phyloP scores from a whole-genome alignment of 2,329 filamentous ascomycete genomes.

The Triangularia setosa region DNA sequence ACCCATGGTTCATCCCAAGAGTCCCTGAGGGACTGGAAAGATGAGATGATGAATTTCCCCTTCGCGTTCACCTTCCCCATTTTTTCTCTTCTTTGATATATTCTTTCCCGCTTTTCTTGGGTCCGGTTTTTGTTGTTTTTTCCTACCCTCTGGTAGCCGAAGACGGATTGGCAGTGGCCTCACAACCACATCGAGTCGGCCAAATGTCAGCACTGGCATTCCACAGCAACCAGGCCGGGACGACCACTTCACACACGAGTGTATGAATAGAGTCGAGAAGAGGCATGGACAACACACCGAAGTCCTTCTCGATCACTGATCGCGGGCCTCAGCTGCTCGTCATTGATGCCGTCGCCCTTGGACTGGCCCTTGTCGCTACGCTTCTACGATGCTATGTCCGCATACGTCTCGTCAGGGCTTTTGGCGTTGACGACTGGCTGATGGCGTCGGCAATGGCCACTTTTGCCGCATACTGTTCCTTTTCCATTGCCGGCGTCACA shows the following conservation, averaged over 20 bases:
- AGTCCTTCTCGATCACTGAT: constrained; percentile 23
- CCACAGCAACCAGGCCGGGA: neutral
- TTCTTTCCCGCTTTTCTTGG: neutral
- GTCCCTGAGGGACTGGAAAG: neutral
- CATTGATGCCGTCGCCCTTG: constrained; percentile 30
- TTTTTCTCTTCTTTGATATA: neutral
- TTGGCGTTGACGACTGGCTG: constrained; percentile 38
- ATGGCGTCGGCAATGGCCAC: constrained; percentile 33
- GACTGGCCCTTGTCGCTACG: constrained; percentile 20
- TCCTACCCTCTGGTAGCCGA: neutral
- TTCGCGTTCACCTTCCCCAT: neutral
- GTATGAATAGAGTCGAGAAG: neutral
- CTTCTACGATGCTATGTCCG: constrained; percentile 35
- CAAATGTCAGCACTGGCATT: neutral
- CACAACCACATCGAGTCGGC: neutral
- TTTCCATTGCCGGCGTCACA: constrained; percentile 34
- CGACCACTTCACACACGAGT: neutral
- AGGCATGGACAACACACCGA: neutral
- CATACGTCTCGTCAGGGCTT: constrained; percentile 34
- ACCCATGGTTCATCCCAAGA: neutral
- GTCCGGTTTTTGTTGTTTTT: neutral
- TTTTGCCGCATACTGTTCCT: constrained; percentile 36
- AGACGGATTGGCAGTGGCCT: neutral
- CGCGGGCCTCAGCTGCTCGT: constrained; percentile 34
- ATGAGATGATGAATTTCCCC: neutral